Conservation (phyloP, 148 eudicot species). For the Hydrangea macrophylla region DNA sequence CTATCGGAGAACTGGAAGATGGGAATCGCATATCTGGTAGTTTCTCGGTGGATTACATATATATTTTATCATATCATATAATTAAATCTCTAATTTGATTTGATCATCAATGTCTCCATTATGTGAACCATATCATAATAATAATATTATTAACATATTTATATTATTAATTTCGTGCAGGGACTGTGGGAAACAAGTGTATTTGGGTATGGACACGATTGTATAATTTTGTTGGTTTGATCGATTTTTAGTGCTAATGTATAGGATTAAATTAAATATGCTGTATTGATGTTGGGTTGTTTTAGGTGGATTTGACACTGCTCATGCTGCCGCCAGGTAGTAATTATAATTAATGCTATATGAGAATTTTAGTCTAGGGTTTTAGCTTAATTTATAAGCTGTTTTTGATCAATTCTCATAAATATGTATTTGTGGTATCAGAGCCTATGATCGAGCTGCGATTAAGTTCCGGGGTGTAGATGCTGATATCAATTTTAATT, state of each 20-base stretch:
- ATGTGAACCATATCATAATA: background rate
- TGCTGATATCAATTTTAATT: constrained; percentile 79
- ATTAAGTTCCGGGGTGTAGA: constrained; percentile 85
- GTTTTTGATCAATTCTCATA: background rate
- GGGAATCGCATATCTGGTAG: constrained; percentile 74
- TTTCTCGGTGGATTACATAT: background rate
- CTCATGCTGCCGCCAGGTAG: constrained; percentile 45
- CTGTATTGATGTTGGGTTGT: constrained; percentile 11
- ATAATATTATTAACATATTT: background rate
- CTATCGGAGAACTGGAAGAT: constrained; percentile 68
- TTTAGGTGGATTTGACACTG: constrained; percentile 91
- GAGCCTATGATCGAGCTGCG: constrained; percentile 97
- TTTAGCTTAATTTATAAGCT: background rate
- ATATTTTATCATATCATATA: background rate
- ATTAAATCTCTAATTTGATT: background rate
- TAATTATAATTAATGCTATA: background rate
- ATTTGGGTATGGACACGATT: constrained; percentile 59
- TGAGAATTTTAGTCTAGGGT: background rate
- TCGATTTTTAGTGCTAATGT: background rate
- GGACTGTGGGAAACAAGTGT: constrained; percentile 96
- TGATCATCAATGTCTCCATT: background rate
- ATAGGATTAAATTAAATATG: background rate
- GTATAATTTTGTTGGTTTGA: background rate
- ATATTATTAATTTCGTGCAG: constrained; percentile 35
- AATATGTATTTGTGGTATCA: constrained; percentile 20